Conservation (phyloP, 441 rosid species). For the Manihot esculenta region DNA sequence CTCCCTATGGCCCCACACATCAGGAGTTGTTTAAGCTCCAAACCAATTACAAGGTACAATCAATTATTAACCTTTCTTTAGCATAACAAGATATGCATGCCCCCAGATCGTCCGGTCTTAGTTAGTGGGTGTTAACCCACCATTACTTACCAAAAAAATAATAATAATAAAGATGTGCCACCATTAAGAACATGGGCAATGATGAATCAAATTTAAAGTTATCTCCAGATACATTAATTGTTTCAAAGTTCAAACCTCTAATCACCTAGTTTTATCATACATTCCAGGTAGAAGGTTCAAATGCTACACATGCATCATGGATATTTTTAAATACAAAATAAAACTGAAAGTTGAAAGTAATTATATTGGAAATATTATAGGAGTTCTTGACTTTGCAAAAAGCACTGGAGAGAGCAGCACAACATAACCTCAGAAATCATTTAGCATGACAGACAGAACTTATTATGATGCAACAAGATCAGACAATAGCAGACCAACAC, state of each 20-base stretch:
- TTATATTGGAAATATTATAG: neutral
- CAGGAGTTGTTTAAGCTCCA: neutral
- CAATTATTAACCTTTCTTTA: no score
- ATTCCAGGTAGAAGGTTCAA: conserved; percentile 5
- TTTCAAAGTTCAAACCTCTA: neutral
- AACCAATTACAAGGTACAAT: neutral
- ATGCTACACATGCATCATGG: conserved; percentile 1
- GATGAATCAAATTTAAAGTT: neutral
- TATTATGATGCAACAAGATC: neutral
- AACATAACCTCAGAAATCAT: neutral
- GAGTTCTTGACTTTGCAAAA: neutral
- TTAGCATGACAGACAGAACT: neutral
- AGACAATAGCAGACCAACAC: neutral
- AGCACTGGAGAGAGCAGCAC: neutral
- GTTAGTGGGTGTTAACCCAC: no score
- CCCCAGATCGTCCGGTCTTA: no score
- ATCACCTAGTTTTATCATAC: neutral
- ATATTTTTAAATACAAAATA: neutral
- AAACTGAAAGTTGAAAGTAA: neutral
- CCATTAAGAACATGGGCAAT: neutral
- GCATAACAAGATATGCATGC: no score
- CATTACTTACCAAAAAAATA: no score
- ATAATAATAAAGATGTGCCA: neutral
- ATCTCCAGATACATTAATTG: neutral
- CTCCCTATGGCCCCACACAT: conserved; percentile 9